These are phyloP conservation scores for Ramaria rubella DNA, from an alignment of 768 basidiomycete species.

Conservation along the genomic window DNA sequence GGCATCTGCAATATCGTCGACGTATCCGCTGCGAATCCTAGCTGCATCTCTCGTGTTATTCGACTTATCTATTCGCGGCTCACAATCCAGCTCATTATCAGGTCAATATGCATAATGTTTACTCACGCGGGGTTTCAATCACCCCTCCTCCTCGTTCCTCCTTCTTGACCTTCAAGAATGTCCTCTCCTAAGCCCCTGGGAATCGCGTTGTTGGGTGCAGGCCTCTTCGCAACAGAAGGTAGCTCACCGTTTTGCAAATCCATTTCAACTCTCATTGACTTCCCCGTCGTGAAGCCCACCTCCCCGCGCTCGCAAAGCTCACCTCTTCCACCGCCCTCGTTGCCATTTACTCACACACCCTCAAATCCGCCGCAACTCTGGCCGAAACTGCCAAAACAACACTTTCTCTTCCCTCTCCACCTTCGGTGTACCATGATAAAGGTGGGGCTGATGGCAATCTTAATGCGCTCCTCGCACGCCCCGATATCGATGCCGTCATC, in stretches of 20 bases:
- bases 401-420: constrained; percentile 35
- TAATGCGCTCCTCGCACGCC: constrained; percentile 57
- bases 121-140: not conserved
- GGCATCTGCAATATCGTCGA: too few species aligned
- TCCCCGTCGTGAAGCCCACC: constrained; percentile 47
- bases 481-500: constrained; percentile 68
- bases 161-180: not conserved
- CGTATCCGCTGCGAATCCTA: too few species aligned
- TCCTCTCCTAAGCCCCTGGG: constrained; percentile 25
- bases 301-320: constrained; percentile 63
- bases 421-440: constrained; percentile 53
- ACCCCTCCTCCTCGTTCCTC: not conserved
- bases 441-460: constrained; percentile 35
- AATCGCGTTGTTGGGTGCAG: constrained; percentile 74
- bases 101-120: too few species aligned
- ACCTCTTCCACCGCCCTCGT: constrained; percentile 42
- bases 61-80: too few species aligned
- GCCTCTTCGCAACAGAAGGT: constrained; percentile 75
- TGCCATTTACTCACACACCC: constrained; percentile 78
- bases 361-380: constrained; percentile 49
- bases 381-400: constrained; percentile 38
- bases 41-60: too few species aligned
- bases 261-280: constrained; percentile 4
- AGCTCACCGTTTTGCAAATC: not conserved
- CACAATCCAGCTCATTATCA: too few species aligned